phyloP scores from a whole-genome alignment of 352 stramenopile genomes.

The Pythium rhizo-oryzae region DNA sequence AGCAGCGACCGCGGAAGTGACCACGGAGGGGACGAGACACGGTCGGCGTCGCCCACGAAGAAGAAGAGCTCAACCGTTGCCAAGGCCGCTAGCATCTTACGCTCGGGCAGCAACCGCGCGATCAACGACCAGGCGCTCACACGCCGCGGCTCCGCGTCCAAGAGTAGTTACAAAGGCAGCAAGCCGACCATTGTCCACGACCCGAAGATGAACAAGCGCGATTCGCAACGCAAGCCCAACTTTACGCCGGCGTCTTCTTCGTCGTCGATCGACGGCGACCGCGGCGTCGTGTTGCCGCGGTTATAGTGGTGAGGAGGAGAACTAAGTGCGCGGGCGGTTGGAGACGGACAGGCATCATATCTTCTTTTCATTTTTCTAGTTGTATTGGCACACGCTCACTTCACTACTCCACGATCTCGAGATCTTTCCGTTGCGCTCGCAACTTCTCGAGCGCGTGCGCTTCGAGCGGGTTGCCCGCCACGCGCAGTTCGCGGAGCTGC shows the following conservation, averaged over 20 bases:
- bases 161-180: constrained; percentile 39
- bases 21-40: constrained; percentile 41
- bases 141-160: constrained; percentile 43
- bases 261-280: constrained; percentile 34
- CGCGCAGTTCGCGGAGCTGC: constrained; percentile 40
- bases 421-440: constrained; percentile 28
- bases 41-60: constrained; percentile 46
- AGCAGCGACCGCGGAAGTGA: constrained; percentile 30
- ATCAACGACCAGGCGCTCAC: constrained; percentile 36
- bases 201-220: constrained; percentile 42
- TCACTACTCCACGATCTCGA: constrained; percentile 32
- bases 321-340: too few species aligned
- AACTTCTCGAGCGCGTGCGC: constrained; percentile 29
- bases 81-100: constrained; percentile 31
- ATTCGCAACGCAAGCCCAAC: constrained; percentile 48
- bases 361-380: not conserved
- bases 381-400: not conserved
- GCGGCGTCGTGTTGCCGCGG: constrained; percentile 54
- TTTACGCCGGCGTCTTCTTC: constrained; percentile 28
- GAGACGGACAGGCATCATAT: too few species aligned
- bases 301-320: constrained; percentile 34
- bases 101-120: constrained; percentile 42
- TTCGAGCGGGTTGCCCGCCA: constrained; percentile 51
- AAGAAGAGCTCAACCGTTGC: constrained; percentile 48
- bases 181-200: constrained; percentile 27